Evolutionary conservation across 495 filamentous ascomycete genomes (phyloP).

Genomic region (Cladorrhinum samala): DNA sequence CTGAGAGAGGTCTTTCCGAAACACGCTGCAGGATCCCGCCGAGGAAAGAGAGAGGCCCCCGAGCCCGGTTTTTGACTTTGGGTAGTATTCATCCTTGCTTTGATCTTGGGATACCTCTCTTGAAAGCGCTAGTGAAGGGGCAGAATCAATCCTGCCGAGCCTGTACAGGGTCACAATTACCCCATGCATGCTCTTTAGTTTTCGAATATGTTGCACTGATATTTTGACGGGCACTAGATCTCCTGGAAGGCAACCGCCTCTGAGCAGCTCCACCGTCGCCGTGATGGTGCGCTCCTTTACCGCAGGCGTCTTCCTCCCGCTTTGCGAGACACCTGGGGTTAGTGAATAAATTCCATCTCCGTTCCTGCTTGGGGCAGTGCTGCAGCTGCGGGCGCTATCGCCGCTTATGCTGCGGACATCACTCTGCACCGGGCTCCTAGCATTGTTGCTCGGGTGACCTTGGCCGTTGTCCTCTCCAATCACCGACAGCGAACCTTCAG

Average conservation of each 20-base stretch:
- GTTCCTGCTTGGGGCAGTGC: constrained; percentile 33
- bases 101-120: constrained; percentile 56
- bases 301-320: constrained; percentile 12
- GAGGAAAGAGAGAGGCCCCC: constrained; percentile 77
- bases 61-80: constrained; percentile 62
- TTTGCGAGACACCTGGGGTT: constrained; percentile 2
- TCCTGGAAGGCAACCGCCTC: constrained; percentile 79
- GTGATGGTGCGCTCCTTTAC: constrained; percentile 65
- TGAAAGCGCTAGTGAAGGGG: constrained; percentile 57
- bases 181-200: constrained; percentile 81
- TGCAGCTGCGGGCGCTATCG: constrained; percentile 38
- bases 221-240: constrained; percentile 77
- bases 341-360: constrained; percentile 25
- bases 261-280: constrained; percentile 74
- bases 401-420: constrained; percentile 44
- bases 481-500: constrained; percentile 34
- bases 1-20: constrained; percentile 89
- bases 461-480: constrained; percentile 31
- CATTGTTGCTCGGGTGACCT: constrained; percentile 18
- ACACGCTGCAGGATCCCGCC: constrained; percentile 74
- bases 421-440: constrained; percentile 29
- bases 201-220: constrained; percentile 76
- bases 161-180: constrained; percentile 91
- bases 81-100: constrained; percentile 79
- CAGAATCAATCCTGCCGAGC: constrained; percentile 84